phyloP scores from a whole-genome alignment of 768 basidiomycete species.

The Collybia sordida region DNA sequence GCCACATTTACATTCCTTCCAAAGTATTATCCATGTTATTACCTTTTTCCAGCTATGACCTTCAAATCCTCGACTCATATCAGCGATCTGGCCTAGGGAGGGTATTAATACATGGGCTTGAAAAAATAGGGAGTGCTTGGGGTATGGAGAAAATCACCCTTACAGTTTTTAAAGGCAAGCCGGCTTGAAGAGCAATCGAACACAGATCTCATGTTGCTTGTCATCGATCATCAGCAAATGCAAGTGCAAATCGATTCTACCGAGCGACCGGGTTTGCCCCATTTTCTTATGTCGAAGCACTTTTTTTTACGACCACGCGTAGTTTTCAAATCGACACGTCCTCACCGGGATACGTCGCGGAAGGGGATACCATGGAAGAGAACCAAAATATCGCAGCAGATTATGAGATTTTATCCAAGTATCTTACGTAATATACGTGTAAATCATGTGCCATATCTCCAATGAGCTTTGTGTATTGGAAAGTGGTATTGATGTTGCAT shows the following conservation, averaged over 20 bases:
- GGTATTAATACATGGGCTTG: conserved; percentile 47
- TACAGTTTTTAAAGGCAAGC: conserved; percentile 73
- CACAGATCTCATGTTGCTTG: conserved; percentile 10
- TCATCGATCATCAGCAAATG: conserved; percentile 38
- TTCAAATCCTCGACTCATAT: conserved; percentile 52
- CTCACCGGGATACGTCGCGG: conserved; percentile 42
- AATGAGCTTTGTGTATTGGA: no score
- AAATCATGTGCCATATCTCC: no score
- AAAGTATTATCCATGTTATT: neutral
- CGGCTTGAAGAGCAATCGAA: no score
- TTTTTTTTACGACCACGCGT: neutral
- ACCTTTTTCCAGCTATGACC: conserved; percentile 60
- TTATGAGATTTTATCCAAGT: conserved; percentile 47
- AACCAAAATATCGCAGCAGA: conserved; percentile 33
- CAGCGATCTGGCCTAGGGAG: conserved; percentile 62
- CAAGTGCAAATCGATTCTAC: conserved; percentile 52
- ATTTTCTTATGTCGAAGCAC: neutral
- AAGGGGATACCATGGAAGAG: conserved; percentile 23
- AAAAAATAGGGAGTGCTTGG: conserved; percentile 48
- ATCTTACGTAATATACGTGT: neutral
- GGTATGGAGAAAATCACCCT: conserved; percentile 71
- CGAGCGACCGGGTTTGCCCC: conserved; percentile 46
- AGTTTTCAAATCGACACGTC: conserved; percentile 56
- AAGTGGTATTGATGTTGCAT: no score
- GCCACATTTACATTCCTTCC: conserved; percentile 5